phyloP scores from a whole-genome alignment of 352 stramenopile genomes.

The Globisporangium orthogonon region DNA sequence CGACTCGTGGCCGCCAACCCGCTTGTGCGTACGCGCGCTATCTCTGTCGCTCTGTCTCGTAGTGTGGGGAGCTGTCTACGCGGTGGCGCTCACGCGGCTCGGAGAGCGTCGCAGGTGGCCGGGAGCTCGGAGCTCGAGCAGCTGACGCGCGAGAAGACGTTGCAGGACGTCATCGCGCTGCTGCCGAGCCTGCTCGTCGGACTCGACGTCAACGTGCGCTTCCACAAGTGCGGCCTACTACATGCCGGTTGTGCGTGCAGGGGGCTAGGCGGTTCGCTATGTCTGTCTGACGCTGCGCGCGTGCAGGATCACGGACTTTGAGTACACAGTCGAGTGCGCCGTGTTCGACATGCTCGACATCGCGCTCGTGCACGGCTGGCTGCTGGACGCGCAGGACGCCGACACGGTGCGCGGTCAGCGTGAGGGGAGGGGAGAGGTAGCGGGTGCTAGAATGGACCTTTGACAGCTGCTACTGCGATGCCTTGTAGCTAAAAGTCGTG shows the following conservation, averaged over 20 bases:
- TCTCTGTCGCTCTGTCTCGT: neutral
- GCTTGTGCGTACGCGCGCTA: slow-evolving; percentile 26
- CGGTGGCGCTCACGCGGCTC: too few species aligned
- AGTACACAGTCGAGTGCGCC: slow-evolving; percentile 94
- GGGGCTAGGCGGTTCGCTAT: too few species aligned
- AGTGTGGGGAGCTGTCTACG: neutral
- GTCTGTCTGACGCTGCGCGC: neutral
- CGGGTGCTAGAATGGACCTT: too few species aligned
- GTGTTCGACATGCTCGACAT: slow-evolving; percentile 96
- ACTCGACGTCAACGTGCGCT: slow-evolving; percentile 98
- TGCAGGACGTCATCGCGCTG: slow-evolving; percentile 88
- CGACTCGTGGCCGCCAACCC: slow-evolving; percentile 83
- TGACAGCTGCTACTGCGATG: neutral
- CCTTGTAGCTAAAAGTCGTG: slow-evolving; percentile 56
- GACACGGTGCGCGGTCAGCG: slow-evolving; percentile 33
- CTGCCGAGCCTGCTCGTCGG: slow-evolving; percentile 93
- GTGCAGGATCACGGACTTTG: slow-evolving; percentile 82
- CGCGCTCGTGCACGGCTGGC: slow-evolving; percentile 95
- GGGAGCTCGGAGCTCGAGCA: slow-evolving; percentile 44
- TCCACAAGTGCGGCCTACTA: slow-evolving; percentile 61
- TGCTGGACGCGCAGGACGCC: slow-evolving; percentile 91
- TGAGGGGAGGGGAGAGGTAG: too few species aligned
- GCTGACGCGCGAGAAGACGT: slow-evolving; percentile 76
- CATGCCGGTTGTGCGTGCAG: too few species aligned
- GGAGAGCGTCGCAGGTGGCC: slow-evolving; percentile 19